Percentiles rank a stretch among this genome's conserved stretches.
Conservation (phyloP, 176 grass and related monocot species). For the Microstegium vimineum region DNA sequence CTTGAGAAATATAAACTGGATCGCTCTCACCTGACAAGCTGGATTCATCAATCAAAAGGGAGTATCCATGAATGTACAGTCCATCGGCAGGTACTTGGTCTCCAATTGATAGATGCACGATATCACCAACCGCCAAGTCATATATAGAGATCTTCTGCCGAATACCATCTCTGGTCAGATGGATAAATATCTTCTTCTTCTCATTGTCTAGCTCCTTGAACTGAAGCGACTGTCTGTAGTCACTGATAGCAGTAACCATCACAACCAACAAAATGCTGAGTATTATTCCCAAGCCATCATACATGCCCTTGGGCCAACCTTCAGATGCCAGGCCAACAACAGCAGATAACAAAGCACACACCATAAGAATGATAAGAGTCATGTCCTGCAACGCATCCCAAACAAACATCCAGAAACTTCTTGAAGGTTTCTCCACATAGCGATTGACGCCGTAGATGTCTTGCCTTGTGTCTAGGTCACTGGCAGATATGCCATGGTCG, state of each 20-base stretch:
- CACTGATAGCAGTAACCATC: conserved; percentile 89
- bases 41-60: conserved; percentile 85
- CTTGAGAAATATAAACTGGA: conserved; percentile 67
- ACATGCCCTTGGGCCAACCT: conserved; percentile 94
- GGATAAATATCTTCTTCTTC: conserved; percentile 94
- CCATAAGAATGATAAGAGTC: conserved; percentile 87
- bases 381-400: conserved; percentile 93
- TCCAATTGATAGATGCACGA: conserved; percentile 93
- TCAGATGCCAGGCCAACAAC: conserved; percentile 79
- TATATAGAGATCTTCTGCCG: conserved; percentile 82
- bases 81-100: conserved; percentile 90
- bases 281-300: conserved; percentile 92
- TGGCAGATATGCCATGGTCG: conserved; percentile 42
- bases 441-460: conserved; percentile 70
- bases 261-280: conserved; percentile 92
- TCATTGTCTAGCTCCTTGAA: conserved; percentile 97
- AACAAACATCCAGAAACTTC: conserved; percentile 92
- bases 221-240: conserved; percentile 93
- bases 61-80: conserved; percentile 77
- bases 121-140: conserved; percentile 91
- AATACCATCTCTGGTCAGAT: conserved; percentile 72
- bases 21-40: conserved; percentile 89
- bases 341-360: conserved; percentile 83
- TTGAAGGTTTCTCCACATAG: conserved; percentile 74
- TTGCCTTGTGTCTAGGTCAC: conserved; percentile 58